phyloP scores from a whole-genome alignment of 1,284 basidiomycete genomes.

The Irpex lacteus region DNA sequence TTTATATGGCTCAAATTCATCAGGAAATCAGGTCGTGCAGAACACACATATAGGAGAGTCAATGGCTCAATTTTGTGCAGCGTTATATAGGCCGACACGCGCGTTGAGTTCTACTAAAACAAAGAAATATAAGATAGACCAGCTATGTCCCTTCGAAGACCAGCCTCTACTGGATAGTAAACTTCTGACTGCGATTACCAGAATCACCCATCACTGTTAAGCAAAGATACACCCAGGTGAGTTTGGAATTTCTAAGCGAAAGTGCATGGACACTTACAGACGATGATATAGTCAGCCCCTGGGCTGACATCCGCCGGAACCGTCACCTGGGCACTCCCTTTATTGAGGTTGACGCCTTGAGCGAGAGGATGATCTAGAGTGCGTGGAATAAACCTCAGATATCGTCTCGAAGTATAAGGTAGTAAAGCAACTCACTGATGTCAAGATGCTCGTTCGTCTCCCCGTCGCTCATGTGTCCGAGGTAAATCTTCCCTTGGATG shows the following conservation, averaged over 20 bases:
- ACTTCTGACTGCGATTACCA: conserved; percentile 38
- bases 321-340: conserved; percentile 22
- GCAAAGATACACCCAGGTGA: background rate
- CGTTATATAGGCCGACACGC: no score
- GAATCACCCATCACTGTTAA: conserved; percentile 40
- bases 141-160: background rate
- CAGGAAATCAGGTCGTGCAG: no score
- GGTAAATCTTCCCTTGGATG: conserved; percentile 11
- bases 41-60: no score
- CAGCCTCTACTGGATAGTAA: conserved; percentile 28
- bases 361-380: conserved; percentile 26
- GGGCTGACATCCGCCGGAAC: conserved; percentile 24
- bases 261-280: conserved; percentile 18
- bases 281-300: conserved; percentile 27
- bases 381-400: background rate
- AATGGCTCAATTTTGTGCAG: no score
- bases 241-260: background rate
- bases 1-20: no score
- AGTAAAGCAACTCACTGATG: conserved; percentile 4
- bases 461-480: conserved; percentile 14
- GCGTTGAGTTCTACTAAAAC: no score
- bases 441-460: conserved; percentile 14
- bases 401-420: background rate
- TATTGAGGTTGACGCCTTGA: conserved; percentile 20
- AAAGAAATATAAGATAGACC: no score